These are phyloP conservation scores for Aciculosporium take DNA, from an alignment of 2,329 filamentous ascomycete species.

Conservation along the genomic window DNA sequence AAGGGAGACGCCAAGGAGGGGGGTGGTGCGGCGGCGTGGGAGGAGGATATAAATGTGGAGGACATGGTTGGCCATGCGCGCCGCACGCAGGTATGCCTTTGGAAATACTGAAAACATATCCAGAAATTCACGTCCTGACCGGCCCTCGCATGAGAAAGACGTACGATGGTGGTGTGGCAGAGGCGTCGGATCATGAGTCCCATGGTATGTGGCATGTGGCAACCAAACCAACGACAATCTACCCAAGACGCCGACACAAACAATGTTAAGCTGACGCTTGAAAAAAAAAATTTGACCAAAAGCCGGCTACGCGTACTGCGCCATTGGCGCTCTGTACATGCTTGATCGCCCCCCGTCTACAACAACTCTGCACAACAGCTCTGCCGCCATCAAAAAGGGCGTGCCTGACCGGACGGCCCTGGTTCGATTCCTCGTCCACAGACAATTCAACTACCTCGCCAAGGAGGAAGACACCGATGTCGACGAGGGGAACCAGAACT, in stretches of 20 bases:
- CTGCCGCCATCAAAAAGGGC: constrained; percentile 21
- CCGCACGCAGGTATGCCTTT: constrained; percentile 34
- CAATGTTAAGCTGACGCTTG: background rate
- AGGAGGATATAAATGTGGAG: constrained; percentile 62
- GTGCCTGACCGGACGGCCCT: constrained; percentile 19
- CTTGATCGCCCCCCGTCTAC: constrained; percentile 45
- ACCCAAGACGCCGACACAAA: too few species aligned
- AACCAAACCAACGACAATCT: too few species aligned
- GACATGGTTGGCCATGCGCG: constrained; percentile 57
- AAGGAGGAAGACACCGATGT: constrained; percentile 29
- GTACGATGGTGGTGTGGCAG: constrained; percentile 74
- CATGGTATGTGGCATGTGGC: constrained; percentile 46
- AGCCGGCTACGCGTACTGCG: constrained; percentile 89
- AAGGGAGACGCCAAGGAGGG: constrained; percentile 42
- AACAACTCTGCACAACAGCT: constrained; percentile 5
- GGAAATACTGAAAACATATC: background rate
- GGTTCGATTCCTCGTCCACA: constrained; percentile 44
- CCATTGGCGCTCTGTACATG: constrained; percentile 61
- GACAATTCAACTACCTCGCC: constrained; percentile 48
- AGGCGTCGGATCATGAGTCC: constrained; percentile 65
- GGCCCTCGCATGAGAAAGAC: constrained; percentile 31
- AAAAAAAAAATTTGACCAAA: too few species aligned
- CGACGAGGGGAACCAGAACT: constrained; percentile 28
- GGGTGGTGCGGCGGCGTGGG: constrained; percentile 42
- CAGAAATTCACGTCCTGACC: background rate